Conservation (phyloP, 306 rosid species). For the Comarum palustre region DNA sequence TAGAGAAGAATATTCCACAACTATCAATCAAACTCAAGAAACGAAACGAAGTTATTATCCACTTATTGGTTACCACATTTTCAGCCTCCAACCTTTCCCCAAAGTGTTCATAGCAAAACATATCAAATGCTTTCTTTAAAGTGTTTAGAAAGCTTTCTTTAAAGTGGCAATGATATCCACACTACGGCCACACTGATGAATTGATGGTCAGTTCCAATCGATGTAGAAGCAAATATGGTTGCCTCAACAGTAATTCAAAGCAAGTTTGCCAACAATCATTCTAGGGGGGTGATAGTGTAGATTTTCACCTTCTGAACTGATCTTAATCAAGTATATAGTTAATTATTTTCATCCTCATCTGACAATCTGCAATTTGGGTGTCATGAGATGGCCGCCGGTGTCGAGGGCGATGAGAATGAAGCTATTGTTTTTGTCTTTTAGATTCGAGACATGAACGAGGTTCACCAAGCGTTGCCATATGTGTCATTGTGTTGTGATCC, state of each 20-base stretch:
- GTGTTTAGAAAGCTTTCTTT: not conserved
- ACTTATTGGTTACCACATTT: not conserved
- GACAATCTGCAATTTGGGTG: too few relatives aligned
- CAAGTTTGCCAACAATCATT: not conserved
- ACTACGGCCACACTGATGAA: not conserved
- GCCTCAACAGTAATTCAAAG: not conserved
- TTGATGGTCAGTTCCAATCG: not conserved
- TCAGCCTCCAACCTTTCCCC: not conserved
- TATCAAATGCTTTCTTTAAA: not conserved
- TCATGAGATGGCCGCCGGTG: too few relatives aligned
- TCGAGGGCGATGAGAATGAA: too few relatives aligned
- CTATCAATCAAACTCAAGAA: not conserved
- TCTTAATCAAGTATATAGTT: not conserved
- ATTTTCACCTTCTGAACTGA: not conserved
- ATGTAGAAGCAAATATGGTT: not conserved
- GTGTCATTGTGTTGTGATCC: too few relatives aligned
- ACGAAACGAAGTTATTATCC: not conserved
- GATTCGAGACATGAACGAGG: too few relatives aligned
- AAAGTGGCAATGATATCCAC: not conserved
- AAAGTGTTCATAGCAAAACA: not conserved
- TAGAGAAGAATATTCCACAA: too few relatives aligned
- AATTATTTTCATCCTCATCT: too few relatives aligned
- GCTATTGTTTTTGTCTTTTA: too few relatives aligned
- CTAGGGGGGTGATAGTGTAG: not conserved
- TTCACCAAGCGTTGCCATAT: too few relatives aligned